Conservation (phyloP, 1,284 basidiomycete genomes). For the Cerrena zonata region DNA sequence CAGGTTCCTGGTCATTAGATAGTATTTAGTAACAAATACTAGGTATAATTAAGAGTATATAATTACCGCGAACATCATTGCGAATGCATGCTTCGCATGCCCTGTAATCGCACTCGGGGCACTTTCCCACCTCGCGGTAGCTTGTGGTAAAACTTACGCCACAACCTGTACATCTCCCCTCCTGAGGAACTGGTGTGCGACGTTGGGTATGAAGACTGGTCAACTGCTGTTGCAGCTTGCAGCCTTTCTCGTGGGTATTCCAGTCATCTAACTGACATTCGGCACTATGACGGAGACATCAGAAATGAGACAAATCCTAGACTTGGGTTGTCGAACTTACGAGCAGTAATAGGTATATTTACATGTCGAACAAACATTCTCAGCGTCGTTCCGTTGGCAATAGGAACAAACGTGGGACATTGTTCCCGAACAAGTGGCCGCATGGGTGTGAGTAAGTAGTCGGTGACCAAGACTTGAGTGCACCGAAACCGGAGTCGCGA, state of each 20-base stretch:
- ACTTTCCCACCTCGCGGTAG: conserved; percentile 16
- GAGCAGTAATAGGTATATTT: conserved; percentile 19
- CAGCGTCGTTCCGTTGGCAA: conserved; percentile 5
- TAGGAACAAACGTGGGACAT: background rate
- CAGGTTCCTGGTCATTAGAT: conserved; percentile 34
- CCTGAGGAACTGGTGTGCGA: conserved; percentile 16
- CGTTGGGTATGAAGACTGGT: conserved; percentile 22
- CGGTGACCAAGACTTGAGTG: too few relatives aligned
- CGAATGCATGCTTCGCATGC: conserved; percentile 34
- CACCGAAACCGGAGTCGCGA: too few relatives aligned
- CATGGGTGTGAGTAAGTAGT: too few relatives aligned
- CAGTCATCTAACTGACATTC: conserved; percentile 28
- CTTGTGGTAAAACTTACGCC: conserved; percentile 21
- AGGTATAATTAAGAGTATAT: conserved; percentile 21
- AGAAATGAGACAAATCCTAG: background rate
- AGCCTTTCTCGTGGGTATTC: conserved; percentile 31
- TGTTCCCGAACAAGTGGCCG: too few relatives aligned
- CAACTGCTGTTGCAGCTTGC: conserved; percentile 29
- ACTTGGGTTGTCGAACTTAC: conserved; percentile 12
- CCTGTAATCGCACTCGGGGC: conserved; percentile 33
- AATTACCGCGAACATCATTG: too few relatives aligned
- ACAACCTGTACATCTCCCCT: conserved; percentile 34
- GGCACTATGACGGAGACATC: conserved; percentile 5
- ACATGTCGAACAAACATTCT: conserved; percentile 15
- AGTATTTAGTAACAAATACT: conserved; percentile 20